A percentile compares a stretch with the other conserved stretches of the same genome.
These are phyloP conservation scores for Neoascochyta sp. DNA, from an alignment of 2,329 filamentous ascomycete genomes.

Conservation along the genomic window DNA sequence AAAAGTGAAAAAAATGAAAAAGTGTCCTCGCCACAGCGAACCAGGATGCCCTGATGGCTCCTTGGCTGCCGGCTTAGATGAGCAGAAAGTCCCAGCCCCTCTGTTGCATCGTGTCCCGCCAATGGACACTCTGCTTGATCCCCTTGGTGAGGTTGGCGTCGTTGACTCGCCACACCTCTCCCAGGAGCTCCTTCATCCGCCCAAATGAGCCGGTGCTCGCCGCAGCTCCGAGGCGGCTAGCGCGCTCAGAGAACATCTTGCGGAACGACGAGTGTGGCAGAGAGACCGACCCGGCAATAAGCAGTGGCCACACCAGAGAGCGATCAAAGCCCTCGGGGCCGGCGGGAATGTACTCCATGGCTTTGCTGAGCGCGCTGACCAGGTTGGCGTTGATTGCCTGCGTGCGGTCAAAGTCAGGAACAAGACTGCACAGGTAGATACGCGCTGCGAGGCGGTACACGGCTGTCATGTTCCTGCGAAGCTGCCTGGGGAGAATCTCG, in stretches of 20 bases:
- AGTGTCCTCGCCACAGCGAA: conserved; percentile 30
- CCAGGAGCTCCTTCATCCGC: conserved; percentile 71
- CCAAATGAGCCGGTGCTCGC: conserved; percentile 81
- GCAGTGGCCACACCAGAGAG: conserved; percentile 87
- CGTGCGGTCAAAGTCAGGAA: conserved; percentile 77
- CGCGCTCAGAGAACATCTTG: conserved; percentile 70
- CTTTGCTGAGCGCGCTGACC: conserved; percentile 70
- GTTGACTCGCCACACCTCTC: conserved; percentile 75
- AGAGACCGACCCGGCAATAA: conserved; percentile 79
- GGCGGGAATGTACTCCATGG: conserved; percentile 76
- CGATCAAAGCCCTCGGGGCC: conserved; percentile 83
- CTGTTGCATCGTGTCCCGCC: conserved; percentile 88
- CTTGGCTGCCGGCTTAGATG: conserved; percentile 54
- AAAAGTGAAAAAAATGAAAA: too few species aligned
- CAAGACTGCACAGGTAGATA: conserved; percentile 94
- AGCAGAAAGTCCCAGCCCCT: conserved; percentile 91
- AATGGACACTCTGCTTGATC: conserved; percentile 70
- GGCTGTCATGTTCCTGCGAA: conserved; percentile 82
- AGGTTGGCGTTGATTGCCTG: conserved; percentile 72
- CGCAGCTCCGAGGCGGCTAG: conserved; percentile 70
- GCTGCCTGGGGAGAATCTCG: conserved; percentile 73
- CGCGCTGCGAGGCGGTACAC: conserved; percentile 89
- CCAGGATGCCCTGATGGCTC: conserved; percentile 39
- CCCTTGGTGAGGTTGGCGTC: conserved; percentile 57
- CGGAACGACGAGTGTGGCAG: conserved; percentile 72